Base-by-base conservation (phyloP, 1,284 basidiomycete genomes). In the Heterobasidion parviporum region DNA sequence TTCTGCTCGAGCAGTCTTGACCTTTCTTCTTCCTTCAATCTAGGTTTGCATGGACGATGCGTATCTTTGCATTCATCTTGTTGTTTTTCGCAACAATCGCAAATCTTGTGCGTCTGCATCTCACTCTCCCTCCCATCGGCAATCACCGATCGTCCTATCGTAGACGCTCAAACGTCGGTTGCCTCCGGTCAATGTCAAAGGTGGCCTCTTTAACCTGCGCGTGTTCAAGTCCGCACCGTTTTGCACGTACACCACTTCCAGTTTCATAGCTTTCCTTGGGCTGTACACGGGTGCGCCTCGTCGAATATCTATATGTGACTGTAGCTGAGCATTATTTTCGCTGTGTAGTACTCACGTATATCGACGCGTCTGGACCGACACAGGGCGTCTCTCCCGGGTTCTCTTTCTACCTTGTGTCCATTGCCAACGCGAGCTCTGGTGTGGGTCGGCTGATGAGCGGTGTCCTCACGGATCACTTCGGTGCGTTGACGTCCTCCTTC, bases 31-130 rank as follows among this genome's bases (percentile, higher is more conserved):
- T 26, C n/a, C n/a, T 33, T 14, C 14, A 3, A 18, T 36, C 14
- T 14, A 83, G 81, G 7, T 84, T 84, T 62, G 67, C 69, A 54
- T 84, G 82, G 82, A 81, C 81, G 1, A 80, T 84, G 76, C 74
- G 82, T 15, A 75, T 81, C 49, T 64, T 82, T 18, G 82, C 74
- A 0, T 79, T 83, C 59, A 77, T 84, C 16, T 65, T 82, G 3
- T 53, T 82, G 1, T 59, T 71, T 20, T 63, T 69, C 1, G 65
- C 81, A 3, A 68, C 71, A 8, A 62, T 76, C 14, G 71, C 76
- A 8, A 79, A 81, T 64, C 52, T 81, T 54, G 66, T 71, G 55
- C 9, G 62, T 59, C 16, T 36, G 26, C 26, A 9, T 12, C 12
- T 15, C 47, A 18, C 20, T n/a, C 9, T 26, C n/a, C 32, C 20